Percentiles rank a stretch among this genome's conserved stretches.
Evolutionary conservation across 2,329 filamentous ascomycete genomes (phyloP).

Genomic region (Cadophora luteo-olivacea): DNA sequence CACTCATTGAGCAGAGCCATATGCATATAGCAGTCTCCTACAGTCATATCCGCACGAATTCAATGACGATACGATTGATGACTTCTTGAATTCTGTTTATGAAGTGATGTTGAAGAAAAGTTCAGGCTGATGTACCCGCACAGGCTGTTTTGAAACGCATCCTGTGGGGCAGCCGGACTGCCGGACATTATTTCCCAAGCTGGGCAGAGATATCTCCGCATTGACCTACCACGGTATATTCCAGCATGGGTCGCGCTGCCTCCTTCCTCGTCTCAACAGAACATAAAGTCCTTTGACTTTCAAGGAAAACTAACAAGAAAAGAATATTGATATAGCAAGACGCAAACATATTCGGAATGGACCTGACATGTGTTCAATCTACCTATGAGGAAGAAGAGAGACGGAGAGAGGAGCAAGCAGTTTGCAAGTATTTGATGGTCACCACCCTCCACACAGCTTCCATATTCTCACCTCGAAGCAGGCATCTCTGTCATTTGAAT

Average conservation of each 20-base stretch:
- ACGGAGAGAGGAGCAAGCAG: too few species aligned
- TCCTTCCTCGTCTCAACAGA: too few species aligned
- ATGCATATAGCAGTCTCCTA: constrained; percentile 11
- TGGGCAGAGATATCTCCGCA: not conserved
- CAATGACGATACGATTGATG: not conserved
- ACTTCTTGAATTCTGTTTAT: not conserved
- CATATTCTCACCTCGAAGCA: too few species aligned
- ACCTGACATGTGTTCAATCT: too few species aligned
- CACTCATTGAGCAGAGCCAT: not conserved
- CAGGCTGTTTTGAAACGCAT: not conserved
- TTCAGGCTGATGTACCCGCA: not conserved
- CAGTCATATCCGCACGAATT: constrained; percentile 1
- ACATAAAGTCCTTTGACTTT: too few species aligned
- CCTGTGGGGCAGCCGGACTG: not conserved
- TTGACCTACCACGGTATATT: not conserved
- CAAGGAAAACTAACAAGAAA: too few species aligned
- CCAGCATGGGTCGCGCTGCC: not conserved
- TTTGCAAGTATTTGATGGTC: too few species aligned
- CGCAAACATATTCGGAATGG: too few species aligned
- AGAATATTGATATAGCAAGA: too few species aligned
- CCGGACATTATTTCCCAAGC: not conserved
- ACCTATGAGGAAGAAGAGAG: too few species aligned
- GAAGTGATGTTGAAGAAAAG: not conserved
- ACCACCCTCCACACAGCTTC: too few species aligned
- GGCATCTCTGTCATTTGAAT: too few species aligned